Percentiles rank a stretch among this genome's conserved stretches.
These are phyloP conservation scores for Yarrowia sp. DNA, from an alignment of 805 yeast genomes.

Conservation along the genomic window DNA sequence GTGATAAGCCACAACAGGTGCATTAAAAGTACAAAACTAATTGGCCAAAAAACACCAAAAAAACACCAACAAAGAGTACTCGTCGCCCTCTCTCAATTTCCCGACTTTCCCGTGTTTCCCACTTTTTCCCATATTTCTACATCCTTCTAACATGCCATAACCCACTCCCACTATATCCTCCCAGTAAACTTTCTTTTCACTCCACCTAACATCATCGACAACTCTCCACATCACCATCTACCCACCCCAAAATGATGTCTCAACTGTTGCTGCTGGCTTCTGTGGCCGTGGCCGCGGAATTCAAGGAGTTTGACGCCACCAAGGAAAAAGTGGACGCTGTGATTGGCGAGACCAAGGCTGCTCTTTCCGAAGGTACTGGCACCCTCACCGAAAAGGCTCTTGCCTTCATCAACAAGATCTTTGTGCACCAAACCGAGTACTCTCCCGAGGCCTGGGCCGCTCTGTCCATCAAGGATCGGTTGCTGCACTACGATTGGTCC, in stretches of 20 bases:
- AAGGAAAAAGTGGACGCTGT: constrained; percentile 8
- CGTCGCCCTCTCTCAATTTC: too few species aligned
- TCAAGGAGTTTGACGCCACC: constrained; percentile 22
- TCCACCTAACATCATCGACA: not conserved
- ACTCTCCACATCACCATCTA: not conserved
- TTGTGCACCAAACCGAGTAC: constrained; percentile 25
- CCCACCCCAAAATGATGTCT: not conserved
- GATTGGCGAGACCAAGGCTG: constrained; percentile 6
- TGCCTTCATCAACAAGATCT: constrained; percentile 26
- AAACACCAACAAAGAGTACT: too few species aligned
- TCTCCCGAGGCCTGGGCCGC: constrained; percentile 50
- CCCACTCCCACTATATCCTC: not conserved
- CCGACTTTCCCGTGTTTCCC: too few species aligned
- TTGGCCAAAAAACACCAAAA: too few species aligned
- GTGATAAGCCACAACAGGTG: too few species aligned
- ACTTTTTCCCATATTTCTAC: too few species aligned
- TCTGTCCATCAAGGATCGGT: constrained; percentile 58
- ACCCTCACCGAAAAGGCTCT: not conserved
- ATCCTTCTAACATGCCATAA: not conserved
- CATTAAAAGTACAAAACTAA: too few species aligned
- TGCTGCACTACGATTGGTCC: constrained; percentile 66
- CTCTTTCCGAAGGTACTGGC: not conserved
- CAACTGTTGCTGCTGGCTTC: not conserved
- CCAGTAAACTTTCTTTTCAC: not conserved
- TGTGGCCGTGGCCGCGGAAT: constrained; percentile 13